phyloP scores from a whole-genome alignment of 768 basidiomycete genomes.

The Serendipita sp. region DNA sequence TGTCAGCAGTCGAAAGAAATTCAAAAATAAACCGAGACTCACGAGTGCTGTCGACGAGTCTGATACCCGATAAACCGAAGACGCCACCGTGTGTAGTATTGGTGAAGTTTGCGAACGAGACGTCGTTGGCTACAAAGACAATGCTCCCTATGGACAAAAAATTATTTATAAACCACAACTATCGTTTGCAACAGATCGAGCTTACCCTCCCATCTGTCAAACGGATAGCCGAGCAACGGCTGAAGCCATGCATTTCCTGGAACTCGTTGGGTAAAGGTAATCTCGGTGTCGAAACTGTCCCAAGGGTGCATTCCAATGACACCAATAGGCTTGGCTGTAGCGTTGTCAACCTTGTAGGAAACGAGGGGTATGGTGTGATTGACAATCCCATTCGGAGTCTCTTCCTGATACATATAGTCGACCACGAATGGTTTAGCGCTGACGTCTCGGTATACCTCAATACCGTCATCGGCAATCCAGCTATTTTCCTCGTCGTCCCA shows the following conservation, averaged over 20 bases:
- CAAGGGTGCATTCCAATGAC: not conserved
- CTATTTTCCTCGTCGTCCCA: not conserved
- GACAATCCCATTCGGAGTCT: not conserved
- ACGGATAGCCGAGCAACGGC: not conserved
- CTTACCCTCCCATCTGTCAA: not conserved
- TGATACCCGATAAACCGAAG: not conserved
- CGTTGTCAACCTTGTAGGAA: not conserved
- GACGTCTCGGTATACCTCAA: not conserved
- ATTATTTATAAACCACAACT: not conserved
- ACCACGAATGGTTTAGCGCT: not conserved
- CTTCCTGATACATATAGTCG: not conserved
- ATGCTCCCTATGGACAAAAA: not conserved
- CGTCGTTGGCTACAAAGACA: not conserved
- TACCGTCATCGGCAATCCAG: not conserved
- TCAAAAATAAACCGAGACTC: not conserved
- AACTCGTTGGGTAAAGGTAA: not conserved
- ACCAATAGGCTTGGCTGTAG: not conserved
- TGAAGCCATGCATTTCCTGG: not conserved
- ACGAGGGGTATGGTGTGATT: not conserved
- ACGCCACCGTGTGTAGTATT: not conserved
- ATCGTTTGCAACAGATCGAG: not conserved
- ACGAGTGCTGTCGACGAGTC: not conserved
- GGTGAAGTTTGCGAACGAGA: not conserved
- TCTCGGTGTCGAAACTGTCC: not conserved
- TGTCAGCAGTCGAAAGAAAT: not conserved